A percentile compares a stretch with the other conserved stretches of the same genome.
Evolutionary conservation across 2,329 filamentous ascomycete species (phyloP).

Genomic region (Chalaropsis ovoidea): DNA sequence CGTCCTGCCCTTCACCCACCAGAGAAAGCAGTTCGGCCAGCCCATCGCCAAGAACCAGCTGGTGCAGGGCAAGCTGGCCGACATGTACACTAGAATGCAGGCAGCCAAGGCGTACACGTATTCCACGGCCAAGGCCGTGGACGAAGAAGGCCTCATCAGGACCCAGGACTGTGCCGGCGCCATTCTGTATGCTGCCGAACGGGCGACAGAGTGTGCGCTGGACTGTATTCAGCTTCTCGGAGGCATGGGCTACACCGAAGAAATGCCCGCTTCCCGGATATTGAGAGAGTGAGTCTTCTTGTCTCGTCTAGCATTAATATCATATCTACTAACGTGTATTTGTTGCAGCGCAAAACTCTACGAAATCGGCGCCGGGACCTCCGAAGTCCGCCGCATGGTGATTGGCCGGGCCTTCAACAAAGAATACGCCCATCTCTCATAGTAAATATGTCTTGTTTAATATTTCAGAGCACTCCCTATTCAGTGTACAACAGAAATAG

Average conservation of each 20-base stretch:
- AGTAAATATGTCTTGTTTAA: not conserved
- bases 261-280: conserved; percentile 80
- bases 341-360: conserved; percentile 59
- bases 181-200: conserved; percentile 84
- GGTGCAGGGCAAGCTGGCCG: conserved; percentile 82
- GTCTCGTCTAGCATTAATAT: conserved; percentile 10
- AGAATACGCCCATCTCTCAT: conserved; percentile 49
- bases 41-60: conserved; percentile 90
- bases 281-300: conserved; percentile 52
- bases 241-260: conserved; percentile 92
- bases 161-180: conserved; percentile 92
- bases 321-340: conserved; percentile 29
- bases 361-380: conserved; percentile 94
- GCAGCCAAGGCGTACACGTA: conserved; percentile 83
- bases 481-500: not conserved
- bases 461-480: not conserved
- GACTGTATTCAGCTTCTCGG: conserved; percentile 89
- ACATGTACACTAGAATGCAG: conserved; percentile 94
- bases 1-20: conserved; percentile 77
- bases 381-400: conserved; percentile 86
- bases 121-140: conserved; percentile 65
- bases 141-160: conserved; percentile 60
- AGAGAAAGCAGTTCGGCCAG: conserved; percentile 74
- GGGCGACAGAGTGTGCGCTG: conserved; percentile 74
- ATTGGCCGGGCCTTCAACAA: conserved; percentile 89